Percentiles rank a stretch among this genome's conserved stretches.
Conservation (phyloP, 202 grass and related monocot genomes). For the Saccharum hybrid region DNA sequence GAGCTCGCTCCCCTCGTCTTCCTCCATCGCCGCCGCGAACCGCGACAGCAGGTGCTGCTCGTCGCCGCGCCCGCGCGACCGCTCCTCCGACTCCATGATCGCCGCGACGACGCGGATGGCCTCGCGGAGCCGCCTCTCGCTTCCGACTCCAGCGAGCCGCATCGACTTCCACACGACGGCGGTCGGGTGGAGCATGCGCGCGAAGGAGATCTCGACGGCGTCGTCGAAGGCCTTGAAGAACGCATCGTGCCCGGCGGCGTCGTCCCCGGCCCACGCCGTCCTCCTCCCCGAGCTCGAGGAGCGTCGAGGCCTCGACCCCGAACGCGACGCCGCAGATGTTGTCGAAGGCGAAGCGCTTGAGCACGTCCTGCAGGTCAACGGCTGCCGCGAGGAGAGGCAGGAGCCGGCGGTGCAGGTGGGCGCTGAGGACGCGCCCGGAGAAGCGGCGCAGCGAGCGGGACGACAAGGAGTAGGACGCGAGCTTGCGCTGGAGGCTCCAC, state of each 20-base stretch:
- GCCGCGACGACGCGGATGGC: slow-evolving; percentile 48
- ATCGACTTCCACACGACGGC: slow-evolving; percentile 52
- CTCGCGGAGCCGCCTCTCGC: slow-evolving; percentile 60
- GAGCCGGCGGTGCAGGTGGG: slow-evolving; percentile 46
- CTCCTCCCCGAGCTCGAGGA: slow-evolving; percentile 7
- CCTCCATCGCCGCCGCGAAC: slow-evolving; percentile 57
- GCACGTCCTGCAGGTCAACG: slow-evolving; percentile 62
- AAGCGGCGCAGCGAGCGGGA: slow-evolving; percentile 59
- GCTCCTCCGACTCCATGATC: slow-evolving; percentile 47
- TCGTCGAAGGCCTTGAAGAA: slow-evolving; percentile 74
- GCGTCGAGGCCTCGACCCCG: slow-evolving; percentile 53
- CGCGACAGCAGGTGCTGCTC: slow-evolving; percentile 60
- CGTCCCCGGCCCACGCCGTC: not conserved
- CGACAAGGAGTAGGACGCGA: slow-evolving; percentile 66
- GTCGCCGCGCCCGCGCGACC: not conserved
- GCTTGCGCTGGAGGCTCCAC: slow-evolving; percentile 74
- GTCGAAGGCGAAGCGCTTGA: slow-evolving; percentile 69
- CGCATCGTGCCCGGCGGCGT: not conserved
- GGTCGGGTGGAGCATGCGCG: slow-evolving; percentile 57
- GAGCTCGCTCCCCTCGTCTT: slow-evolving; percentile 48
- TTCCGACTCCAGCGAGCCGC: slow-evolving; percentile 49
- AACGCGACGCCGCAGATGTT: slow-evolving; percentile 60
- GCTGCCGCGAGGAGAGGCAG: slow-evolving; percentile 42
- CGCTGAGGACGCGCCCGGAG: slow-evolving; percentile 50
- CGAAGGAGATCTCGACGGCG: slow-evolving; percentile 62